phyloP scores from a whole-genome alignment of 495 filamentous ascomycete species.

The Rhizodiscina lignyota region DNA sequence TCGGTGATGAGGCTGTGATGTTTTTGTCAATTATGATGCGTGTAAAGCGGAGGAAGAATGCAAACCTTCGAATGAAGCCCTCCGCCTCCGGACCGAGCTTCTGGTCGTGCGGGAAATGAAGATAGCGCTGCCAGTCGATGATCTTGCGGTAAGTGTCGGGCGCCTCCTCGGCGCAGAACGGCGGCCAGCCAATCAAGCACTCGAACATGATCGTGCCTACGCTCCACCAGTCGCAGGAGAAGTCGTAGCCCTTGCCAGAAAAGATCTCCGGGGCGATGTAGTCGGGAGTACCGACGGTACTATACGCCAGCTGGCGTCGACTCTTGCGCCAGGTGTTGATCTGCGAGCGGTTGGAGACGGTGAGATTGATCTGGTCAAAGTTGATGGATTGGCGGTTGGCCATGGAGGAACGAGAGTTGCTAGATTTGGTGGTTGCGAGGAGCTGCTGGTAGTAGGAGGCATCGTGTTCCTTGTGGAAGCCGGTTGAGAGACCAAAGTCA shows the following conservation, averaged over 20 bases:
- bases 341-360: constrained; percentile 87
- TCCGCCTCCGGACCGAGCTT: constrained; percentile 76
- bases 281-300: constrained; percentile 93
- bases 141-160: constrained; percentile 99
- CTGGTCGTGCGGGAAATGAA: constrained; percentile 95
- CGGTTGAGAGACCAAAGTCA: constrained; percentile 94
- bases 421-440: constrained; percentile 50
- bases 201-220: constrained; percentile 99
- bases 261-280: constrained; percentile 99
- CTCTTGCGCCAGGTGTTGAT: constrained; percentile 99
- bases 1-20: constrained; percentile 73
- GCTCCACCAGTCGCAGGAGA: constrained; percentile 98
- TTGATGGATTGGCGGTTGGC: constrained; percentile 81
- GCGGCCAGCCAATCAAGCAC: constrained; percentile 95
- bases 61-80: constrained; percentile 67
- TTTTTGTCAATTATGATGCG: constrained; percentile 6
- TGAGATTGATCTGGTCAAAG: constrained; percentile 94
- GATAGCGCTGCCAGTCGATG: constrained; percentile 86
- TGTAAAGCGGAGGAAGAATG: not conserved
- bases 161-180: constrained; percentile 94
- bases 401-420: constrained; percentile 42
- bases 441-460: constrained; percentile 96
- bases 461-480: constrained; percentile 94
- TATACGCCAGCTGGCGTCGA: constrained; percentile 87
- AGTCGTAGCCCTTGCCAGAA: constrained; percentile 84